Evolutionary conservation across 129 eudicot genomes (phyloP).

Genomic region (Logfia minima): DNA sequence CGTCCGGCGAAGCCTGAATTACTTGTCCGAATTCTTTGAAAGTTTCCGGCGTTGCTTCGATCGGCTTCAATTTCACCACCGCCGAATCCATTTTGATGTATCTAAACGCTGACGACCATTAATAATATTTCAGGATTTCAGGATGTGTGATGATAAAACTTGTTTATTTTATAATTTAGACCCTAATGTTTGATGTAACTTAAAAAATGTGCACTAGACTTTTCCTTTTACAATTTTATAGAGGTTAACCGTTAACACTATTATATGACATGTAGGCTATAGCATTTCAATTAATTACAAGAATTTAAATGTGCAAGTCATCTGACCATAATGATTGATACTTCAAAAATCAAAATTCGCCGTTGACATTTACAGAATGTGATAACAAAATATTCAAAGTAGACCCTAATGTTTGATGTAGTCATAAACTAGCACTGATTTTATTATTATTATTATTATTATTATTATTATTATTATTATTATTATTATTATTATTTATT

Average conservation of each 20-base stretch:
- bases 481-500: too few species aligned
- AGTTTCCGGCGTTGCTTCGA: conserved; percentile 77
- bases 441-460: too few species aligned
- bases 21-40: conserved; percentile 85
- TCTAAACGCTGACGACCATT: neutral
- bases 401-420: too few species aligned
- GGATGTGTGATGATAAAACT: neutral
- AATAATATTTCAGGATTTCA: neutral
- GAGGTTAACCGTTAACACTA: neutral
- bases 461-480: too few species aligned
- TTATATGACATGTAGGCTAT: neutral
- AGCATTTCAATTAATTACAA: too few species aligned
- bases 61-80: conserved; percentile 52
- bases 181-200: neutral
- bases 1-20: conserved; percentile 66
- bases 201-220: neutral
- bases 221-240: neutral
- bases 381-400: too few species aligned
- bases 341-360: too few species aligned
- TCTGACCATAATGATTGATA: too few species aligned
- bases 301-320: too few species aligned
- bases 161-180: neutral
- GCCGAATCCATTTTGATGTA: conserved; percentile 23
- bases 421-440: too few species aligned
- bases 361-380: neutral